These are phyloP conservation scores for Hyphodiscus hymeniophilus DNA, from an alignment of 495 filamentous ascomycete genomes.

Conservation along the genomic window DNA sequence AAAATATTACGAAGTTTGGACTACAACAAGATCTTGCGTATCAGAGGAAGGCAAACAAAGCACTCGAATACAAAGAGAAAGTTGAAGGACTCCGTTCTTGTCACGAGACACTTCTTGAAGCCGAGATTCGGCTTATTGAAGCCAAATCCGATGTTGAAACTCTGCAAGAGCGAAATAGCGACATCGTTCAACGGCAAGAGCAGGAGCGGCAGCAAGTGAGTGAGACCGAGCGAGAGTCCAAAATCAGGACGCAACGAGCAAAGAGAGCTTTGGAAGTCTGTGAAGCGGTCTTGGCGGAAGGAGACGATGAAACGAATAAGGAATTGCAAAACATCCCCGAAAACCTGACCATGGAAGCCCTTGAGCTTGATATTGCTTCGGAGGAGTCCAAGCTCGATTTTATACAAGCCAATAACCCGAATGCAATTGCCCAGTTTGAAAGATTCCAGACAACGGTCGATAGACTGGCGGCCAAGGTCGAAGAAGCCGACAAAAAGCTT, in stretches of 20 bases:
- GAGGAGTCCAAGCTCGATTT: slow-evolving; percentile 67
- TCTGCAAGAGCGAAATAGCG: slow-evolving; percentile 51
- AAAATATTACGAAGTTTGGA: slow-evolving; percentile 34
- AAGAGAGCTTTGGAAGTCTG: slow-evolving; percentile 28
- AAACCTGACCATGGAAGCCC: slow-evolving; percentile 48
- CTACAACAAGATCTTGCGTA: slow-evolving; percentile 46
- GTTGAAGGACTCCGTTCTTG: slow-evolving; percentile 50
- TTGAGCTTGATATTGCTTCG: slow-evolving; percentile 67
- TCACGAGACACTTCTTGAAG: slow-evolving; percentile 57
- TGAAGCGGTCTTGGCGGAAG: slow-evolving; percentile 24
- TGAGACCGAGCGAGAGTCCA: slow-evolving; percentile 22
- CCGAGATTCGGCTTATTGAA: slow-evolving; percentile 63
- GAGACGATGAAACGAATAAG: background rate
- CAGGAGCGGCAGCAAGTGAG: slow-evolving; percentile 28
- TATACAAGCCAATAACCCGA: slow-evolving; percentile 70
- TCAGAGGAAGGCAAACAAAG: slow-evolving; percentile 52
- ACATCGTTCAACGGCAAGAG: slow-evolving; percentile 47
- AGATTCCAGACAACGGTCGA: slow-evolving; percentile 49
- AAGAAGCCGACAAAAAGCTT: slow-evolving; percentile 39
- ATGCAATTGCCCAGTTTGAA: slow-evolving; percentile 73
- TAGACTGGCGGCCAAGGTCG: slow-evolving; percentile 31
- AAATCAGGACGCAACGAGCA: slow-evolving; percentile 23
- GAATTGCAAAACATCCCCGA: slow-evolving; percentile 15
- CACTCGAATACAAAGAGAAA: slow-evolving; percentile 49
- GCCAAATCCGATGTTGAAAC: slow-evolving; percentile 66